Conservation (phyloP, 176 grass and related monocot species). For the Hyparrhenia diplandra region DNA sequence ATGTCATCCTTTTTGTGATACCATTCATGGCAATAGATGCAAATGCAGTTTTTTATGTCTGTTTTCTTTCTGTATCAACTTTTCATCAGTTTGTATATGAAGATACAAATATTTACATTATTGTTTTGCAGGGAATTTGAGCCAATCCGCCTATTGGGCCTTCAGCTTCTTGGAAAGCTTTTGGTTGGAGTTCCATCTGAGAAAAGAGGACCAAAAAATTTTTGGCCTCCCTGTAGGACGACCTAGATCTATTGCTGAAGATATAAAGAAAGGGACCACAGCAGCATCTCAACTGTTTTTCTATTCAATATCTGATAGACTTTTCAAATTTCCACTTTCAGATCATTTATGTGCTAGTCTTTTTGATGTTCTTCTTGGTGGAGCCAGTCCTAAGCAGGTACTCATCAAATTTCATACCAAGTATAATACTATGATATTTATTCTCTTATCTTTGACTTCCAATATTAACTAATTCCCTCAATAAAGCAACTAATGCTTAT, state of each 20-base stretch:
- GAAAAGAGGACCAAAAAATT: conserved; percentile 73
- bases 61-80: conserved; percentile 20
- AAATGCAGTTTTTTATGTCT: neutral
- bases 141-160: conserved; percentile 81
- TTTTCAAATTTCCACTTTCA: conserved; percentile 84
- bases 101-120: conserved; percentile 12
- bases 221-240: conserved; percentile 74
- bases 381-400: conserved; percentile 99
- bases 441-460: neutral
- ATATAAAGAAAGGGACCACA: conserved; percentile 52
- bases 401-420: neutral
- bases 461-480: conserved; percentile 5
- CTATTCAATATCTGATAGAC: conserved; percentile 71
- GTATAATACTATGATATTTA: conserved; percentile 4
- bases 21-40: conserved; percentile 31
- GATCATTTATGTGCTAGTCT: conserved; percentile 88
- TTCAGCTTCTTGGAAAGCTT: conserved; percentile 93
- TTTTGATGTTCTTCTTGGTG: conserved; percentile 98
- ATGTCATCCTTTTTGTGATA: neutral
- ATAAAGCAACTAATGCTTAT: conserved; percentile 28
- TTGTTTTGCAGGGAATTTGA: conserved; percentile 67
- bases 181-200: conserved; percentile 80
- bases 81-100: conserved; percentile 20
- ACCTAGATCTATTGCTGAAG: conserved; percentile 64
- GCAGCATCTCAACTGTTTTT: conserved; percentile 59